phyloP scores from a whole-genome alignment of 2,329 filamentous ascomycete genomes.

The Fusarium hainanense region DNA sequence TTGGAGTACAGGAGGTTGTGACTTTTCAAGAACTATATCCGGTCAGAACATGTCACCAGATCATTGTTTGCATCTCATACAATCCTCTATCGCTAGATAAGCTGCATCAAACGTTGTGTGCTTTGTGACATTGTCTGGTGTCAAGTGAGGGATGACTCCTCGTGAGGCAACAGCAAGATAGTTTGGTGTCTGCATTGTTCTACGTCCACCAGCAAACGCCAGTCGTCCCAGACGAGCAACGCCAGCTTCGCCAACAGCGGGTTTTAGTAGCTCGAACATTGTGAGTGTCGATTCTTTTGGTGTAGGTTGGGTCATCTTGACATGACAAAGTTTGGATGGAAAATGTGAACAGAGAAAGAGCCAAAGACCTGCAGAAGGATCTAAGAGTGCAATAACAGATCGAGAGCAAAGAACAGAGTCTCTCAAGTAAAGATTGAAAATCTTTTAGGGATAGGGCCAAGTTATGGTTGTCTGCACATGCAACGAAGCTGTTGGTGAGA shows the following conservation, averaged over 20 bases:
- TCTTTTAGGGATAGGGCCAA: background rate
- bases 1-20: conserved; percentile 62
- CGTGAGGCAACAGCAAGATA: conserved; percentile 84
- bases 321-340: conserved; percentile 21
- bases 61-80: conserved; percentile 63
- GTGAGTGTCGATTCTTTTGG: conserved; percentile 39
- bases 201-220: conserved; percentile 68
- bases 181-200: conserved; percentile 81
- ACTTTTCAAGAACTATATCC: conserved; percentile 64
- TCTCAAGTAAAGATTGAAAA: background rate
- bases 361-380: background rate
- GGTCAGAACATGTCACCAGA: conserved; percentile 5
- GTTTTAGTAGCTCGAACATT: conserved; percentile 61
- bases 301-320: conserved; percentile 47
- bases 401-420: background rate
- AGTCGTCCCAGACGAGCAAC: conserved; percentile 76
- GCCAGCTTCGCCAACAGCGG: conserved; percentile 52
- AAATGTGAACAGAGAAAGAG: background rate
- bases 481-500: conserved; percentile 10
- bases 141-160: conserved; percentile 86
- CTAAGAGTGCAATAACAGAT: background rate
- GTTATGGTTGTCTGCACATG: background rate
- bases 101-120: conserved; percentile 74
- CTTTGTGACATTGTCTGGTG: conserved; percentile 81
- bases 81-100: conserved; percentile 91